Percentiles rank a stretch among this genome's conserved stretches.
phyloP scores from a whole-genome alignment of 2,329 filamentous ascomycete genomes.

The Tothia fuscella region DNA sequence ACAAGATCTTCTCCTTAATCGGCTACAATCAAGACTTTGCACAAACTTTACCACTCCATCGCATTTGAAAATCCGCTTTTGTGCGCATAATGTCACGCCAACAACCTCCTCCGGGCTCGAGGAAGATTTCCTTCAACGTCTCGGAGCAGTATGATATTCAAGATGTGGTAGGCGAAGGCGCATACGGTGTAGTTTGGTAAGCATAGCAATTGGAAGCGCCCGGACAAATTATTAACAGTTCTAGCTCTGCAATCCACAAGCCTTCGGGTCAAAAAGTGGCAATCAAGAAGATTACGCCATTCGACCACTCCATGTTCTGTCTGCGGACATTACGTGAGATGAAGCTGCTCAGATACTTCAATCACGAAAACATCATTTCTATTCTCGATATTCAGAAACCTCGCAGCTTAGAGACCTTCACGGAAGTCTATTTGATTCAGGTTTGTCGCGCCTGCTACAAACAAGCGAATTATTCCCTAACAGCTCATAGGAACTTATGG shows the following conservation, averaged over 20 bases:
- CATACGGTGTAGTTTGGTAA: constrained; percentile 97
- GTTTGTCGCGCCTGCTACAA: constrained; percentile 32
- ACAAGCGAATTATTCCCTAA: neutral
- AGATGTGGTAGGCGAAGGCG: constrained; percentile 96
- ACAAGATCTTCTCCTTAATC: too few relatives aligned
- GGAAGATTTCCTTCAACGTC: constrained; percentile 99
- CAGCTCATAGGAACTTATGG: constrained; percentile 80
- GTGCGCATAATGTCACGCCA: constrained; percentile 17
- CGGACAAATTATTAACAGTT: constrained; percentile 5
- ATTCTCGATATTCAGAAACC: constrained; percentile 99
- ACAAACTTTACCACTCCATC: neutral
- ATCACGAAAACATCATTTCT: constrained; percentile 99
- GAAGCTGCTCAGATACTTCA: constrained; percentile 98
- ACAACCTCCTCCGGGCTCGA: constrained; percentile 38
- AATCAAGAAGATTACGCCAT: constrained; percentile 99
- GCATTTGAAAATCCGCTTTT: neutral
- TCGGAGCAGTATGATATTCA: constrained; percentile 99
- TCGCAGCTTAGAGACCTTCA: constrained; percentile 88
- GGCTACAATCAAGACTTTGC: too few relatives aligned
- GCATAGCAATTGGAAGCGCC: constrained; percentile 22
- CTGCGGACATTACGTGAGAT: constrained; percentile 93
- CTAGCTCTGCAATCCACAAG: constrained; percentile 91
- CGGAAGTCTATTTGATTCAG: constrained; percentile 97
- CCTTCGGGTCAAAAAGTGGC: constrained; percentile 96
- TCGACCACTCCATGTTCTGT: constrained; percentile 99